Conservation (phyloP, 345 rosid genomes). For the Arabis hirsuta region DNA sequence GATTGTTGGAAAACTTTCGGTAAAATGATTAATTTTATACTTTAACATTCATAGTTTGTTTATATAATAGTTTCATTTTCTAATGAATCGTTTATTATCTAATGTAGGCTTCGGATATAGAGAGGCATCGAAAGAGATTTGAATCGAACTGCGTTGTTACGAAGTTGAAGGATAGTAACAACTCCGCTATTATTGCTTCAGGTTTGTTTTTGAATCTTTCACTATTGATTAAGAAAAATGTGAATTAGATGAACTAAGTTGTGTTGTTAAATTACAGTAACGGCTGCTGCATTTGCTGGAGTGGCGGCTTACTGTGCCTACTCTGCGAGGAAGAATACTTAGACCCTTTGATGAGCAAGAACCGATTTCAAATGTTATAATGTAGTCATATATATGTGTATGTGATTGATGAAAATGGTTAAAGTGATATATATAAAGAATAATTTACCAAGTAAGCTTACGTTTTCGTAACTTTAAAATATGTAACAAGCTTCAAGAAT, state of each 20-base stretch:
- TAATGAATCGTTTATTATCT: constrained; percentile 1
- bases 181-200: constrained; percentile 41
- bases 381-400: no score
- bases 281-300: constrained; percentile 48
- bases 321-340: constrained; percentile 41
- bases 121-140: constrained; percentile 35
- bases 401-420: no score
- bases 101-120: constrained; percentile 40
- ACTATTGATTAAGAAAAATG: no score
- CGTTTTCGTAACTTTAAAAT: no score
- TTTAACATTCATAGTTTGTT: neutral
- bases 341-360: neutral
- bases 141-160: constrained; percentile 35
- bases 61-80: neutral
- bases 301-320: constrained; percentile 45
- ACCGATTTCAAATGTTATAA: no score
- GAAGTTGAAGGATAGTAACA: constrained; percentile 37
- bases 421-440: no score
- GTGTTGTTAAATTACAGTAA: constrained; percentile 27
- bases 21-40: constrained; percentile 16
- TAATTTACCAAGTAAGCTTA: no score
- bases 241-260: no score
- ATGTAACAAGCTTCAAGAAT: no score
- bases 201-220: constrained; percentile 6
- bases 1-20: constrained; percentile 43